Percentiles rank a stretch among this genome's conserved stretches.
phyloP scores from a whole-genome alignment of 495 filamentous ascomycete genomes.

The Talaromyces stipitatus region DNA sequence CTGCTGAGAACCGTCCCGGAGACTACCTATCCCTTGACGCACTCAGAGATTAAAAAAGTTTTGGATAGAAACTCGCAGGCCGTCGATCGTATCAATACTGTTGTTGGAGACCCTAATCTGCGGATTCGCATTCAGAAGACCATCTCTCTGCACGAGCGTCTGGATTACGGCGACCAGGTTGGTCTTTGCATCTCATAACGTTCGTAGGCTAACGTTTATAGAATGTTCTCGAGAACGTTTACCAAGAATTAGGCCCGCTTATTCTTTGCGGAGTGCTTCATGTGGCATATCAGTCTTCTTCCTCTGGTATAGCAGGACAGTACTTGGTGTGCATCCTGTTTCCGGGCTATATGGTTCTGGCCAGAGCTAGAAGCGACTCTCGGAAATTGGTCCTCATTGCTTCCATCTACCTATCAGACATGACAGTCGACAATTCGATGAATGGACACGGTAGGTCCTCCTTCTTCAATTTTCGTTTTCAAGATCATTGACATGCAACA shows the following conservation, averaged over 20 bases:
- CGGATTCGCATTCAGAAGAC: constrained; percentile 43
- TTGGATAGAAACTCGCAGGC: constrained; percentile 63
- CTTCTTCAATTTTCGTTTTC: neutral
- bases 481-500: constrained; percentile 20
- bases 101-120: constrained; percentile 42
- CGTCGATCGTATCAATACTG: constrained; percentile 68
- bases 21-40: constrained; percentile 71
- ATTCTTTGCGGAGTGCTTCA: constrained; percentile 81
- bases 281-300: constrained; percentile 69
- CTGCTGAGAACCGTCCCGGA: constrained; percentile 74
- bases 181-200: constrained; percentile 13
- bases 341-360: constrained; percentile 70
- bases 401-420: constrained; percentile 60
- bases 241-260: constrained; percentile 74
- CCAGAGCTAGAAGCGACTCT: constrained; percentile 51
- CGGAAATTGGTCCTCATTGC: constrained; percentile 66
- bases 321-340: constrained; percentile 90
- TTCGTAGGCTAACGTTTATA: constrained; percentile 11
- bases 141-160: constrained; percentile 42
- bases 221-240: constrained; percentile 37
- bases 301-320: constrained; percentile 53
- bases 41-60: constrained; percentile 69
- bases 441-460: constrained; percentile 66
- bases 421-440: constrained; percentile 66
- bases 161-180: constrained; percentile 68